Conservation (phyloP, 768 basidiomycete species). For the button mushroom (Agaricus bisporus) region DNA sequence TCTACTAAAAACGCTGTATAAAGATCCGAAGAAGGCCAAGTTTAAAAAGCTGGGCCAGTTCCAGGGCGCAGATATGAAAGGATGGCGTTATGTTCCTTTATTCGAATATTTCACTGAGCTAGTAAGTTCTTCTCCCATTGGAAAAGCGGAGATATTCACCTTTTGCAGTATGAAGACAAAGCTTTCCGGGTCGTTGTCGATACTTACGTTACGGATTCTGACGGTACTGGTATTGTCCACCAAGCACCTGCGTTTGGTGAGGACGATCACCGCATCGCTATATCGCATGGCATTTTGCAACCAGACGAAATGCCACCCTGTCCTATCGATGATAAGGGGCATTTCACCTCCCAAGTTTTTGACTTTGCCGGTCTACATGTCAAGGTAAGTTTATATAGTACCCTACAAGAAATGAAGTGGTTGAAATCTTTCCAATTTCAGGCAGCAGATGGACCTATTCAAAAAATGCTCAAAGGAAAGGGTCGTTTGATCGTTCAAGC, state of each 20-base stretch:
- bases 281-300: slow-evolving; percentile 76
- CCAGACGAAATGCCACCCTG: slow-evolving; percentile 94
- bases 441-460: slow-evolving; percentile 93
- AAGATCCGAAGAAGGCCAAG: slow-evolving; percentile 95
- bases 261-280: slow-evolving; percentile 93
- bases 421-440: slow-evolving; percentile 20
- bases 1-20: slow-evolving; percentile 84
- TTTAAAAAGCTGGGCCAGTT: slow-evolving; percentile 87
- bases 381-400: slow-evolving; percentile 54
- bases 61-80: slow-evolving; percentile 90
- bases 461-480: slow-evolving; percentile 82
- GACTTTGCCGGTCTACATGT: slow-evolving; percentile 87
- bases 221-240: slow-evolving; percentile 98
- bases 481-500: slow-evolving; percentile 86
- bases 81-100: slow-evolving; percentile 90
- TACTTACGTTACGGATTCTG: slow-evolving; percentile 87
- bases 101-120: slow-evolving; percentile 97
- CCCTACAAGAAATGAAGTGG: neutral
- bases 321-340: slow-evolving; percentile 86
- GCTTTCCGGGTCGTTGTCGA: slow-evolving; percentile 89
- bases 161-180: slow-evolving; percentile 75
- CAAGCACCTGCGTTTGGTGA: slow-evolving; percentile 99
- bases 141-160: neutral
- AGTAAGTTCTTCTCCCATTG: slow-evolving; percentile 33
- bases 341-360: slow-evolving; percentile 82